Evolutionary conservation across 108 stramenopile genomes (phyloP).

Genomic region (Pseudonitzschia delicatissima): DNA sequence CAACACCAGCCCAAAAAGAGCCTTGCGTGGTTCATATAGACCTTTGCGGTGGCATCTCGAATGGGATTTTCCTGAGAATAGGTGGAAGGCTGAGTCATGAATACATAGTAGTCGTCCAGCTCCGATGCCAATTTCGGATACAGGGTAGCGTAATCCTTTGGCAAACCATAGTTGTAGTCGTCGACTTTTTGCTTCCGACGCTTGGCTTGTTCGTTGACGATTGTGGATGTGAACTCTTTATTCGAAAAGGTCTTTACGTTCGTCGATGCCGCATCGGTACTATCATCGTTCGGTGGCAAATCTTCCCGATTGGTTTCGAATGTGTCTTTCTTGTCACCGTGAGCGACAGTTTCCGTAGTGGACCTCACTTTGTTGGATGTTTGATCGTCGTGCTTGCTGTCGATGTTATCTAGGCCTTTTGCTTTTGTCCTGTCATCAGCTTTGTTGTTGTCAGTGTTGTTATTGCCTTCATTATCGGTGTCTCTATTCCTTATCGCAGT

Average conservation of each 20-base stretch:
- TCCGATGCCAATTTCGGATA: conserved; percentile 55
- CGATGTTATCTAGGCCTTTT: not conserved
- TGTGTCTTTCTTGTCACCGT: too few species aligned
- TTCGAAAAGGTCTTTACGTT: not conserved
- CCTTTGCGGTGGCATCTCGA: conserved; percentile 68
- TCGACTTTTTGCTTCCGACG: conserved; percentile 16
- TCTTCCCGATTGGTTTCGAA: too few species aligned
- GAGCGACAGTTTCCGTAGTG: too few species aligned
- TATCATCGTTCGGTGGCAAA: too few species aligned
- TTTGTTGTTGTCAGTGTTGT: conserved; percentile 15
- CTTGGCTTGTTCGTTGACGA: conserved; percentile 56
- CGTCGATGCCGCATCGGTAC: not conserved
- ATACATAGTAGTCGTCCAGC: conserved; percentile 54
- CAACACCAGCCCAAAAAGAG: conserved; percentile 72
- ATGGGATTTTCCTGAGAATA: conserved; percentile 64
- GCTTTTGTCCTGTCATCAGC: not conserved
- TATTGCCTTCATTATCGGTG: conserved; percentile 1
- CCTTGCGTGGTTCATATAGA: conserved; percentile 75
- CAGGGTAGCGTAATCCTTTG: conserved; percentile 22
- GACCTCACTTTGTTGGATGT: too few species aligned
- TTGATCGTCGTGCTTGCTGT: too few species aligned
- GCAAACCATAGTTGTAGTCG: conserved; percentile 62
- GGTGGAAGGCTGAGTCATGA: conserved; percentile 74
- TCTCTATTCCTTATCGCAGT: conserved; percentile 5
- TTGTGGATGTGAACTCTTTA: conserved; percentile 37